These are phyloP conservation scores for Rutstroemia sydowiana DNA, from an alignment of 2,329 filamentous ascomycete genomes.

Conservation along the genomic window DNA sequence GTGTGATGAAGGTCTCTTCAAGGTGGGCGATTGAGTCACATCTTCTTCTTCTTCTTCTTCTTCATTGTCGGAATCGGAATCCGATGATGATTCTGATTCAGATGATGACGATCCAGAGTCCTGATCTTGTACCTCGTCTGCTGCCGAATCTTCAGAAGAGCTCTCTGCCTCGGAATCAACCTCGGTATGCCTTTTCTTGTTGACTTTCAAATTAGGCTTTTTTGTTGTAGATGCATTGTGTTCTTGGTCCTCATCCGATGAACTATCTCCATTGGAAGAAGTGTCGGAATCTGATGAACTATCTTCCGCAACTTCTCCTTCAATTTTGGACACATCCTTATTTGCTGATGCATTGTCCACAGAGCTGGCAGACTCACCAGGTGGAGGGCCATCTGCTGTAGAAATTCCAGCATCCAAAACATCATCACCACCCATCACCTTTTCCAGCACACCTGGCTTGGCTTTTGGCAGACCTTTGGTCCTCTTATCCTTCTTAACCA, in stretches of 20 bases:
- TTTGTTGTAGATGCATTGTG: neutral
- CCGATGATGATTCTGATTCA: constrained; percentile 22
- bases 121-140: neutral
- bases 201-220: neutral
- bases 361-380: too few species aligned
- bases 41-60: constrained; percentile 10
- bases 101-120: constrained; percentile 7
- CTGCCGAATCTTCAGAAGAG: neutral
- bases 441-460: too few species aligned
- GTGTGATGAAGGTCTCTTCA: too few species aligned
- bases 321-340: neutral
- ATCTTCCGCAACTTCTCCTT: constrained; percentile 12
- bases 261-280: neutral
- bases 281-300: constrained; percentile 23
- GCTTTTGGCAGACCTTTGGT: too few species aligned
- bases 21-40: too few species aligned
- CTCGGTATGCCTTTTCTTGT: neutral
- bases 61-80: constrained; percentile 13
- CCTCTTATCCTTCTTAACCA: constrained; percentile 16
- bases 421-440: too few species aligned
- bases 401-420: too few species aligned
- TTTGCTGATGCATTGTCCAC: too few species aligned
- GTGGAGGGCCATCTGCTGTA: too few species aligned
- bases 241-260: neutral
- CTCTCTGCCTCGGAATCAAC: neutral